Evolutionary conservation across 805 yeast species (phyloP), one percentile per base, ranked within the genome.

Genomic region (Candida parachauliodes): DNA sequence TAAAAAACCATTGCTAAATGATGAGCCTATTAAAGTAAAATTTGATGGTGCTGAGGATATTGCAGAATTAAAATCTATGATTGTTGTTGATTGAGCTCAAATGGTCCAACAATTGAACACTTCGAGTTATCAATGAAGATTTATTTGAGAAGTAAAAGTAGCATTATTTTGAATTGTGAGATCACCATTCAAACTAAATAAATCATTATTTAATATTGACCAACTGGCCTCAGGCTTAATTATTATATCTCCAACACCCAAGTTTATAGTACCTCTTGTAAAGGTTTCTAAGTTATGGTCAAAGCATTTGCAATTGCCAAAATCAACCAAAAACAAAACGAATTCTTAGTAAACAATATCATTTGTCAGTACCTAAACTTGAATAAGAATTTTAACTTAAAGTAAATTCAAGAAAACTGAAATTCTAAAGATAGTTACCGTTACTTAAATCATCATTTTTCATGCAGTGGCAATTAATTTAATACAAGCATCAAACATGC

Each of bases 171-270:
- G 43, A 28, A 45, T 50, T 34, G 44, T 34, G 15, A 60, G 42
- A 15, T 30, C 16, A 23, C 66, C 64, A 29, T 49, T 42, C 12
- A 58, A 39, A 11, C 43, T 38, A 8, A 50, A 41, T n/a, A 46
- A 8, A 4, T 51, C 45, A 37, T 52, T 53, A 34, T 54, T 46
- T 27, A 57, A 45, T 21, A 59, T 54, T 9, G 64, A 55, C 46
- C 52, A 58, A 35, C 45, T 51, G 2, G 46, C 60, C 26, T 54
- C 57, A 1, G 48, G 34, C n/a, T 34, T 30, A 18, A 60, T 42
- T 10, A 39, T 47, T 19, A 52, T 39, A 34, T 39, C 44, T 12
- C 59, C 62, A 24, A 54, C 21, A 11, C 40, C 10, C 23, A 54
- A 22, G 17, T 39, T 33, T 14, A 55, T 28, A 10, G 51, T 38